Base-by-base conservation (phyloP, 495 filamentous ascomycete genomes). In the Parathielavia hyrcaniae region DNA sequence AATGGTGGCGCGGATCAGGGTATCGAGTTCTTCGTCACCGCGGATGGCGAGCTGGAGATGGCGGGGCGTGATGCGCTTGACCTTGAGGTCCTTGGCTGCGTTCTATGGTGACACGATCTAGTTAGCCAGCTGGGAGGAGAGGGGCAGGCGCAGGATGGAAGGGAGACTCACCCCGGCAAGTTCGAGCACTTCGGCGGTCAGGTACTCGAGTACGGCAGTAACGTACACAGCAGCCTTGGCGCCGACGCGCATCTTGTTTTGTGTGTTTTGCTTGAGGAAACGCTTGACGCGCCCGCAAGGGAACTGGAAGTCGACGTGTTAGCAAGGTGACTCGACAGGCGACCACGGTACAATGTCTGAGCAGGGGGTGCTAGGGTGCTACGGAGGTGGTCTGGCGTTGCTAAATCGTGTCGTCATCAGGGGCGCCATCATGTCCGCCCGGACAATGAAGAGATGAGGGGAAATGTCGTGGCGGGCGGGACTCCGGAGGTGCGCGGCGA, bases 241-340 rank as follows among this genome's bases (percentile, higher is more conserved):
- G 66, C 93, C 95, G 63, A 98, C 95, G 77, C 93, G 92, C 90
- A 97, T 97, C 82, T 97, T 97, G 76, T 96, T 95, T 67, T 97
- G 93, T 23, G 93, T 97, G 77, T 96, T 96, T 75, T 93, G 93
- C 83, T 97, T 97, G 69, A 98, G 79, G 80, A 97, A 96, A 78
- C 93, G 91, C 86, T 98, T 98, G 69, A 98, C 91, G 86, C 93
- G 95, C 76, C 93, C 93, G 71, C 93, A 98, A 41, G 93, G 93
- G 77, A 98, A 98, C 95, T 98, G 71, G 58, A 53, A 20, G 13
- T n/a, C 11, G 40, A 23, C 39, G 26, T 50, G 19, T 62, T 63
- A 63, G 82, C 66, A 77, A 75, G 26, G 3, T 48, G 35, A 20
- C 11, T 13, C 35, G 14, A 38, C 9, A 5, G 19, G 38, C 14